A percentile compares a stretch with the other conserved stretches of the same genome.
Conservation (phyloP, 2,329 filamentous ascomycete genomes). For the Fusarium staphyleae region DNA sequence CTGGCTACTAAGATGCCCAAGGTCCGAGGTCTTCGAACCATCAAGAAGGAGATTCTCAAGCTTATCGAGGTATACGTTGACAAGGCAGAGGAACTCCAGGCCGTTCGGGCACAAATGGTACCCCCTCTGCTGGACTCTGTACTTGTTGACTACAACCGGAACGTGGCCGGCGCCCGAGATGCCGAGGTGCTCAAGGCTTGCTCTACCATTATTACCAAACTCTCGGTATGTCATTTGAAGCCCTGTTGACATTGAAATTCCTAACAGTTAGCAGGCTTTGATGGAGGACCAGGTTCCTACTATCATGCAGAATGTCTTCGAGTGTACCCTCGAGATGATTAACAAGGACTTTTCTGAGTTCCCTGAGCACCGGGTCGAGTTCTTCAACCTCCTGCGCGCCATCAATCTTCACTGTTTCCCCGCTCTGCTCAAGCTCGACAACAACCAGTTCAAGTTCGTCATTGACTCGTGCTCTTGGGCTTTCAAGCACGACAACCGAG, state of each 20-base stretch:
- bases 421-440: conserved; percentile 89
- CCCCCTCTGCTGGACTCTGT: conserved; percentile 95
- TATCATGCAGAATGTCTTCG: conserved; percentile 98
- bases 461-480: conserved; percentile 99
- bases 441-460: conserved; percentile 97
- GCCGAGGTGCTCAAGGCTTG: conserved; percentile 97
- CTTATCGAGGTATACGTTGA: conserved; percentile 98
- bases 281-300: conserved; percentile 99
- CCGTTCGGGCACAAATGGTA: conserved; percentile 92
- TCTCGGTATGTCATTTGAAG: conserved; percentile 72
- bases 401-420: conserved; percentile 99
- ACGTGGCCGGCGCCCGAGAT: conserved; percentile 93
- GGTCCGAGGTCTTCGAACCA: conserved; percentile 91
- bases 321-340: conserved; percentile 99
- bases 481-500: conserved; percentile 99
- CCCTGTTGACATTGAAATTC: neutral
- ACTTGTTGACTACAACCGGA: conserved; percentile 94
- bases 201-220: conserved; percentile 95
- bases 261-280: conserved; percentile 64
- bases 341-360: conserved; percentile 99
- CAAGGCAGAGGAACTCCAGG: conserved; percentile 94
- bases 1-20: conserved; percentile 98
- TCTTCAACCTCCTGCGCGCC: conserved; percentile 94
- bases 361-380: conserved; percentile 98
- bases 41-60: conserved; percentile 99